Evolutionary conservation across 441 rosid genomes (phyloP).

Genomic region (Manihot esculenta): DNA sequence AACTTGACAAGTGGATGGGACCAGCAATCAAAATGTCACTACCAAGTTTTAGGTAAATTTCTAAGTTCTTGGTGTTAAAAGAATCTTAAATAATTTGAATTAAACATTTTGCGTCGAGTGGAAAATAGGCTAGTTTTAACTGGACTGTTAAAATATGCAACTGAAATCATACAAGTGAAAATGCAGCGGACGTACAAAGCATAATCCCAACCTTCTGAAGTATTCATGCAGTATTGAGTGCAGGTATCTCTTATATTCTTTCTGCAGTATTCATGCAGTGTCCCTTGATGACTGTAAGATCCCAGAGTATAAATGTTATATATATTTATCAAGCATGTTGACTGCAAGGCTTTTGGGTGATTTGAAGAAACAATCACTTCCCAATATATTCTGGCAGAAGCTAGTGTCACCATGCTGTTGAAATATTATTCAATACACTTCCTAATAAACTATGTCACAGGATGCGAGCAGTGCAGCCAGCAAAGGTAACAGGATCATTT

Average conservation of each 20-base stretch:
- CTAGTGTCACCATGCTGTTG: neutral
- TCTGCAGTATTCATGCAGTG: too few species aligned
- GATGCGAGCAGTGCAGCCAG: conserved; percentile 64
- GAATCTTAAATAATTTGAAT: too few species aligned
- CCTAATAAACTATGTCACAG: conserved; percentile 26
- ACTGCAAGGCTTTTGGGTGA: too few species aligned
- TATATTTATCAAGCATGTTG: too few species aligned
- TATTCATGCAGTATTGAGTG: conserved; percentile 82
- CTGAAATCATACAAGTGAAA: too few species aligned
- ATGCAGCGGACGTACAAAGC: conserved; percentile 77
- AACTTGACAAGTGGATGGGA: conserved; percentile 54
- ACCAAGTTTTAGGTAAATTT: conserved; percentile 82
- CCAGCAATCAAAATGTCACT: conserved; percentile 74
- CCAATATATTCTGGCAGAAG: too few species aligned
- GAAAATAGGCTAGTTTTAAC: too few species aligned
- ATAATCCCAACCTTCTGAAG: conserved; percentile 66
- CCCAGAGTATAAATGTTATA: too few species aligned
- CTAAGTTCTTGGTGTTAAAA: neutral
- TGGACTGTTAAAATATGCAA: too few species aligned
- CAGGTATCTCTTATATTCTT: conserved; percentile 44
- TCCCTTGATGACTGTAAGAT: neutral
- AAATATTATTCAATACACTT: neutral
- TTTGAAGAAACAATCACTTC: too few species aligned
- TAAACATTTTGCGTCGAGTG: too few species aligned
- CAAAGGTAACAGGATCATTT: conserved; percentile 43